These are phyloP conservation scores for Daldinia loculata DNA, from an alignment of 495 filamentous ascomycete species.

Conservation along the genomic window DNA sequence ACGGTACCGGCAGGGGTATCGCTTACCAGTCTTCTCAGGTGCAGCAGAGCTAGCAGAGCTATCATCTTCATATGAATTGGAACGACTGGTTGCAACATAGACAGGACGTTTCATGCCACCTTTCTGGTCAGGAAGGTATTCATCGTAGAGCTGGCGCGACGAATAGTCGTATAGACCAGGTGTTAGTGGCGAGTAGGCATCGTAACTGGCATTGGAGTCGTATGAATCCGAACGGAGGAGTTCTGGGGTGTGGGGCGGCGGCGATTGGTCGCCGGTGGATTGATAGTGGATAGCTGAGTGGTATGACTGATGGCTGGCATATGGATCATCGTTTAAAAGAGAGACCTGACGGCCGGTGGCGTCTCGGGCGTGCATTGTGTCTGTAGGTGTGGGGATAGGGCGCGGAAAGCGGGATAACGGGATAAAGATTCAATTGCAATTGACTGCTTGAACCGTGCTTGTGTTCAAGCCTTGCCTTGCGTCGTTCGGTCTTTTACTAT, in stretches of 20 bases:
- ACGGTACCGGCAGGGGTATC: constrained; percentile 71
- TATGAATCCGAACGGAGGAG: constrained; percentile 63
- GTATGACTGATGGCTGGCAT: constrained; percentile 43
- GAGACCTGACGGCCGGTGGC: constrained; percentile 61
- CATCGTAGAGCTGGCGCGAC: constrained; percentile 50
- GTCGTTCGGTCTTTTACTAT: constrained; percentile 10
- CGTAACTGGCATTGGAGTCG: constrained; percentile 61
- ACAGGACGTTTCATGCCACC: constrained; percentile 39
- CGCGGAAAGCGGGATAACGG: constrained; percentile 13
- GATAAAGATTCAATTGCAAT: constrained; percentile 26
- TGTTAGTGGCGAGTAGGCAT: constrained; percentile 58
- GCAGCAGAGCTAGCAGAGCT: constrained; percentile 43
- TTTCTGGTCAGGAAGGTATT: constrained; percentile 46
- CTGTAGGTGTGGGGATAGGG: constrained; percentile 11
- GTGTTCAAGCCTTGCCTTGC: constrained; percentile 21
- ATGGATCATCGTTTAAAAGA: constrained; percentile 61
- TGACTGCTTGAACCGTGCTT: constrained; percentile 16
- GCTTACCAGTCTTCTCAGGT: constrained; percentile 60
- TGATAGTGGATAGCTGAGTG: constrained; percentile 43
- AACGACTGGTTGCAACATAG: constrained; percentile 47
- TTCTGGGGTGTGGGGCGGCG: constrained; percentile 57
- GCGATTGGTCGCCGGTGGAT: constrained; percentile 43
- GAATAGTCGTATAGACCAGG: constrained; percentile 53
- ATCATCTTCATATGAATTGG: constrained; percentile 55
- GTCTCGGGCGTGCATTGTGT: constrained; percentile 59